phyloP scores from a whole-genome alignment of 2,329 filamentous ascomycete species.

The Cercospora beticola region DNA sequence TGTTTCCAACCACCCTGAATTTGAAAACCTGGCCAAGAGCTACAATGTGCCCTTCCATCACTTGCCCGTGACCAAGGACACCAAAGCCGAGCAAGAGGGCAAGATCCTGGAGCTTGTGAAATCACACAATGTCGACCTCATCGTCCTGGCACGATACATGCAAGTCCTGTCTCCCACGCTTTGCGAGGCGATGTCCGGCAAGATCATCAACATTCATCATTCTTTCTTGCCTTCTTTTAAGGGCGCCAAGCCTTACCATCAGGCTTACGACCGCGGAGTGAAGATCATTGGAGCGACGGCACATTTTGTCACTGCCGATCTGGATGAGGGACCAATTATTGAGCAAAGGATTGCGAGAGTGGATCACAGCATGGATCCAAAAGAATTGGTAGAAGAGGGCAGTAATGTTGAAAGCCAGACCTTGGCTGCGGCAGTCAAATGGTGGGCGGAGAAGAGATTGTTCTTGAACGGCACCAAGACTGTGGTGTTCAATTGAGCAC shows the following conservation, averaged over 20 bases:
- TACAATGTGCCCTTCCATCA: conserved; percentile 80
- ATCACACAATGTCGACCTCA: conserved; percentile 70
- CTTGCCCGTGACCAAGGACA: conserved; percentile 75
- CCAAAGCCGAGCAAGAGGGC: conserved; percentile 70
- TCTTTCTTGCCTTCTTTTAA: conserved; percentile 85
- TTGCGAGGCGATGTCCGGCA: conserved; percentile 76
- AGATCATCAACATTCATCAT: conserved; percentile 92
- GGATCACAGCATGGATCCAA: conserved; percentile 72
- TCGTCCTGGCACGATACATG: conserved; percentile 84
- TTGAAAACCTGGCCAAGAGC: conserved; percentile 64
- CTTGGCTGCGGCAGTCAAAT: conserved; percentile 76
- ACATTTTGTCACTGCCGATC: conserved; percentile 80
- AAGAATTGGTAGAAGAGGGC: conserved; percentile 74
- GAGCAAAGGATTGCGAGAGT: conserved; percentile 78
- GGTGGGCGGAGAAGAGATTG: conserved; percentile 75
- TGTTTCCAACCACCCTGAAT: conserved; percentile 80
- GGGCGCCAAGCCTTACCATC: conserved; percentile 84
- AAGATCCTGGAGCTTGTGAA: conserved; percentile 69
- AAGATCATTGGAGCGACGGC: conserved; percentile 87
- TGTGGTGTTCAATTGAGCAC: conserved; percentile 64
- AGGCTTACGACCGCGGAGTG: conserved; percentile 80
- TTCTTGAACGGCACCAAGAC: conserved; percentile 79
- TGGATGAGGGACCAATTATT: conserved; percentile 85
- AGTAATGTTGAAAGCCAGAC: conserved; percentile 84
- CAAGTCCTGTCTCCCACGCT: conserved; percentile 75